Base-by-base conservation (phyloP, 176 grass and related monocot genomes). In the Ensete glaucum region DNA sequence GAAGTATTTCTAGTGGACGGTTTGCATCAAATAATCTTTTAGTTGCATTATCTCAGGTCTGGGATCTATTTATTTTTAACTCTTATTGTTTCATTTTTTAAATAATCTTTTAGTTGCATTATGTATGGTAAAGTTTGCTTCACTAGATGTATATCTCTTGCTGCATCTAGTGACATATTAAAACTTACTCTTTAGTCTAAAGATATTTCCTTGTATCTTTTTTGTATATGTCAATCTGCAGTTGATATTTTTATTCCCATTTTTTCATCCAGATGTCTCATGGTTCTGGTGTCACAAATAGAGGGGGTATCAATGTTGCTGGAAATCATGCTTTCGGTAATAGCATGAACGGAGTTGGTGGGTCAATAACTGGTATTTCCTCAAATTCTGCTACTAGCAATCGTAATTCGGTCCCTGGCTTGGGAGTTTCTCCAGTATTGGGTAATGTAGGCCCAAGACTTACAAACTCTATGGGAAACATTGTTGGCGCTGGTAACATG, bases 1-100 rank as follows among this genome's bases (percentile, higher is more conserved):
- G 86, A 74, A 94, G 80, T 82, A 91, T 99, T 76, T 82, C 95
- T 59, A 80, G 85, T 82, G 86, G 84, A 54, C 89, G 95, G 78
- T 99, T 89, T 69, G 54, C 90, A 81, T 89, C 95, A 77, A 99
- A 94, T 62, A 99, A 89, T 78, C 78, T 94, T 78, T 85, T 91
- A 3, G 88, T 87, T 82, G 81, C 78, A 55, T 87, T 99, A 78
- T 91, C 95, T 82, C 90, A 99, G 95, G 95, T 99, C 73, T 48
- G 53, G 15, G 54, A 81, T 87, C 22, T 26, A 62, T 51, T 73
- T 60, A 51, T 60, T 77, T 22, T 9, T 64, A 23, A 27, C 8
- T 43, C 16, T 21, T 14, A 48, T 70, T 50, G 14, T 17, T 70
- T 70, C 43, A 24, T n/a, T 25, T 70, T 20, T 50, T 15, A 10